Percentiles rank a stretch among this genome's conserved stretches.
phyloP scores from a whole-genome alignment of 257 asterid species.

The Ballota nigra region DNA sequence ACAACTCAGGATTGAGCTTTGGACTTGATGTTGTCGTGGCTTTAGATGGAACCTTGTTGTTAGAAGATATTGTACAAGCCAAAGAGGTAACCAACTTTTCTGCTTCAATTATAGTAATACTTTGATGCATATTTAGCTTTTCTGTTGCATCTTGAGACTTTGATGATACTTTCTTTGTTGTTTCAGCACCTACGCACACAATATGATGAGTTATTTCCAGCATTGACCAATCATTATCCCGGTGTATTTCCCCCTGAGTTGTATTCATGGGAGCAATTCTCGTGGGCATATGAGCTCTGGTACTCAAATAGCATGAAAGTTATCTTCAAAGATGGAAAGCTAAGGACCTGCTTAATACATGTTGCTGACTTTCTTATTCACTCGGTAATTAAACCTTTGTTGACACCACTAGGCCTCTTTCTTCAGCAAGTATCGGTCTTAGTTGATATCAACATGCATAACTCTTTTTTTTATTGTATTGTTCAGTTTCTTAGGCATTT shows the following conservation, averaged over 20 bases:
- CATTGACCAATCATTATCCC: constrained; percentile 50
- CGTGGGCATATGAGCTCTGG: constrained; percentile 99
- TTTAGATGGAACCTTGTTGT: too few relatives aligned
- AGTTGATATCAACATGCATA: too few relatives aligned
- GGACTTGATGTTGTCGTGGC: too few relatives aligned
- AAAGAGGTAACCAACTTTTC: constrained; percentile 59
- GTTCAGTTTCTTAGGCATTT: neutral
- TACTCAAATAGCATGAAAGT: constrained; percentile 93
- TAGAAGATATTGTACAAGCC: constrained; percentile 84
- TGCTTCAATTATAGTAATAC: neutral
- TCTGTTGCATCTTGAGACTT: too few relatives aligned
- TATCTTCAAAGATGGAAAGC: constrained; percentile 71
- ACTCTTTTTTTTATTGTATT: neutral
- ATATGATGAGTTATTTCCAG: too few relatives aligned
- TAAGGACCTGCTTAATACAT: constrained; percentile 83
- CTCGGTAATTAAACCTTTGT: too few relatives aligned
- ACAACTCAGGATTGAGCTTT: too few relatives aligned
- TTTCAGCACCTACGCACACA: too few relatives aligned
- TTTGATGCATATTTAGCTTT: constrained; percentile 26
- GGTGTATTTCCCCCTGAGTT: constrained; percentile 67
- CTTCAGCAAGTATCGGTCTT: too few relatives aligned
- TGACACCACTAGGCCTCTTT: too few relatives aligned
- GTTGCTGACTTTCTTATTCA: constrained; percentile 91
- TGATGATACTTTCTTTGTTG: too few relatives aligned
- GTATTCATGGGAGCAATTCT: constrained; percentile 78